Base-by-base conservation (phyloP, 2,329 filamentous ascomycete genomes). In the Scolecobasidium constrictum region DNA sequence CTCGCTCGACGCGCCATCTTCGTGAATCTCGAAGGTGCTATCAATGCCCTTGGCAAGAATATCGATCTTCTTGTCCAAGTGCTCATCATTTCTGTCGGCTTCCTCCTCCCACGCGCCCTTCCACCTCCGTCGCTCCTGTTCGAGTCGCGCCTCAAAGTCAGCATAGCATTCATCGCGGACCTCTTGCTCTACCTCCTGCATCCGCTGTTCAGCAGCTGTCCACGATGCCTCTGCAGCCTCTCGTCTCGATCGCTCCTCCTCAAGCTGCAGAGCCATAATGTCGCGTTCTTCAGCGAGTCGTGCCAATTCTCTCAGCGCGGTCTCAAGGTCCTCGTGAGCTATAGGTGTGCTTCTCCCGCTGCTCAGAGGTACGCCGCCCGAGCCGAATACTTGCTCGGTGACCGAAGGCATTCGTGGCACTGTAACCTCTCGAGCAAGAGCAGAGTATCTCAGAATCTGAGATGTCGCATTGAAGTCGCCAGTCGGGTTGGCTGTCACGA, bases 391-490 rank as follows among this genome's bases (percentile, higher is more conserved):
- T 0, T 81, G 83, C 34, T 78, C 78, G 0, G 83, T 84, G 40
- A 90, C 78, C 38, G 84, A 92, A 0, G 88, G 88, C 5, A 93
- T 77, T 4, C 90, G 81, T 4, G 88, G 87, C 1, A 95, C 86
- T 0, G 90, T 93, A 9, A 96, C 84, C 63, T 96, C 90, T 16
- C 87, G 78, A 0, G 92, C 92, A 4, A 98, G 73, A 1, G 92
- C 90, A 17, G 86, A 92, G 64, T 98, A 98, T 15, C 90, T 81
- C 2, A 98, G 70, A 47, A 98, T 96, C 57, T 96, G 92, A 4
- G 86, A 93, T 0, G 92, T 98, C 11, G 92, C 87, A 56, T 96
- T 96, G 68, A 88, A 95, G 61, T 98, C 92, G 28, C 92, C 90
- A 11, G 84, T 65, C 0, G 92, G 86, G 55, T 98, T 90, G 3